Evolutionary conservation across 2,329 filamentous ascomycete species (phyloP), one percentile per base, ranked within the genome.

Genomic region (Claviceps digitariae): DNA sequence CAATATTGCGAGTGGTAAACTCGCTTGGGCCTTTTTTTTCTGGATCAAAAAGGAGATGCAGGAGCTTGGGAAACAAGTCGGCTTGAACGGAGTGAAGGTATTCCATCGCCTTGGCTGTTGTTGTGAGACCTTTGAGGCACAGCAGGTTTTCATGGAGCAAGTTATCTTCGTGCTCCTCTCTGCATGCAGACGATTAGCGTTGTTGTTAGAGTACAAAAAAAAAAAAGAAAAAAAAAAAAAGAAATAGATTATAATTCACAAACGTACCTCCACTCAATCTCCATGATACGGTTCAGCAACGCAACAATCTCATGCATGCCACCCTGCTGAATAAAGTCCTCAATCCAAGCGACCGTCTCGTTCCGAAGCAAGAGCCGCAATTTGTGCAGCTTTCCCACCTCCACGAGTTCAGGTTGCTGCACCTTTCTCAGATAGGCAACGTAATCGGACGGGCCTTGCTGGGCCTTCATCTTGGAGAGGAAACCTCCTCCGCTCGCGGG

Each of bases 11-110:
- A 13, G 93, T 97, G 4, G 87, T 93, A 67, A 95, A 98, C 68
- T 98, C 93, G 72, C 88, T 94, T 0, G 93, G 93, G 0, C 93
- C 93, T 67, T 97, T 97, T 73, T 90, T 94, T 66, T 97, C 91
- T n/a, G 94, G 88, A 62, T 96, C 90, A 62, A 97, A 97, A 43
- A 97, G 76, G 84, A 97, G 90, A 55, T 81, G 80, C 48, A 97
- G 71, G 48, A 98, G 73, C 27, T 87, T 87, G 2, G 91, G 89
- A 63, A 97, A 96, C 9, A 98, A 76, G 0, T 84, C 84, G 6
- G 76, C 74, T 59, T 94, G 88, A 54, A 95, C 87, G 10, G 82
- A 81, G 59, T 87, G 79, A 8, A 98, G 79, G 63, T 91, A 87
- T 59, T 86, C 81, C 62, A 96, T 76, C 1, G 90, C 93, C 38